Evolutionary conservation across 108 stramenopile genomes (phyloP).

Genomic region (Nitzschia inconspicua): DNA sequence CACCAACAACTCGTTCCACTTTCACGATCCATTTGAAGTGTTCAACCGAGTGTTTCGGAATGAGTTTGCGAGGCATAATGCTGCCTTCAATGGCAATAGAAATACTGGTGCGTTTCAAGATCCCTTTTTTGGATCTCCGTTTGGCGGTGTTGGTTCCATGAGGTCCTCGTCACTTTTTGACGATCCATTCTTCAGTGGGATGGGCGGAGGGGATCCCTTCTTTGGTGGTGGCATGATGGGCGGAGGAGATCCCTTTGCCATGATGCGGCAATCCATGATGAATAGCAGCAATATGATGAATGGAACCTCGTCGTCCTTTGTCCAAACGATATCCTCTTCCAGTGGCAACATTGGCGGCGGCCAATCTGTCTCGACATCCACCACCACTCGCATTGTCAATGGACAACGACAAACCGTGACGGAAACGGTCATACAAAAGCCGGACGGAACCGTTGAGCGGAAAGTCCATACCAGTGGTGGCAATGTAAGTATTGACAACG

Average conservation of each 20-base stretch:
- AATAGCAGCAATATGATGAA: slow-evolving; percentile 4
- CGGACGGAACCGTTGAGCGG: slow-evolving; percentile 79
- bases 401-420: slow-evolving; percentile 73
- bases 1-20: slow-evolving; percentile 8
- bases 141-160: slow-evolving; percentile 4
- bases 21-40: slow-evolving; percentile 60
- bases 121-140: slow-evolving; percentile 17
- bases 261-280: slow-evolving; percentile 18
- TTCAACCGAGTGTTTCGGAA: slow-evolving; percentile 47
- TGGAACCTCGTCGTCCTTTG: slow-evolving; percentile 1
- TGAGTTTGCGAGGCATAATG: slow-evolving; percentile 33
- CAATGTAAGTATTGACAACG: too few species aligned
- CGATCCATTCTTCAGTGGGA: slow-evolving; percentile 26
- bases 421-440: slow-evolving; percentile 59
- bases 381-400: slow-evolving; percentile 73
- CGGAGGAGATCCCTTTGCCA: slow-evolving; percentile 27
- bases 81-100: not conserved
- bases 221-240: slow-evolving; percentile 4
- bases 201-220: slow-evolving; percentile 25
- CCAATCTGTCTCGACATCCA: slow-evolving; percentile 22
- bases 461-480: slow-evolving; percentile 35
- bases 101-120: not conserved
- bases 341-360: slow-evolving; percentile 23
- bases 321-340: slow-evolving; percentile 22
- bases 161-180: slow-evolving; percentile 8